Base-by-base conservation (phyloP, 2,329 filamentous ascomycete genomes). In the Nemania diffusa region DNA sequence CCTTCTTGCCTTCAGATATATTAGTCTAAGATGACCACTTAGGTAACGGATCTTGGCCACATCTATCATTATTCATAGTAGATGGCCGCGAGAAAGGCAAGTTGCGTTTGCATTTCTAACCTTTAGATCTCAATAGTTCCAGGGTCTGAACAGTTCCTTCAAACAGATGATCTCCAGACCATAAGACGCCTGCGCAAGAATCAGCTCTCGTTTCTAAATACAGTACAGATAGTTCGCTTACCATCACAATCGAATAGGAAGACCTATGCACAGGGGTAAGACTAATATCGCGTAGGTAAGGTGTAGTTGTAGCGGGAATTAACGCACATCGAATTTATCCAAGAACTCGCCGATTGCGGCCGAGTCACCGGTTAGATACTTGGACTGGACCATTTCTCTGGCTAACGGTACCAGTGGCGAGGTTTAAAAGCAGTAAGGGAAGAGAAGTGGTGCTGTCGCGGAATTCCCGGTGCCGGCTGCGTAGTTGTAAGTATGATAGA, bases 191-290 rank as follows among this genome's bases (percentile, higher is more conserved):
- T 74, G 60, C 29, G 56, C 11, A 50, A 15, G 5, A 5, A 17
- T 71, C 22, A 67, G 46, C 24, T 29, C 7, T 20, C 53, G 40
- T 27, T 15, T 61, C 42, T 20, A n/a, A n/a, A 5, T 9, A 7
- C 17, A 11, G 6, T 50, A 5, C 37, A 78, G n/a, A 11, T n/a
- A 40, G 50, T 62, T 26, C 34, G 77, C 84, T 75, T 84, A 97
- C 95, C 96, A 88, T 99, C 96, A 82, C 96, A 99, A 79, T 99
- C 96, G 76, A 99, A 93, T 13, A 99, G 84, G 77, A 99, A 98
- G 40, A 92, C 90, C 93, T 97, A 73, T 26, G 50, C 8, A 26
- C 17, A 27, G 40, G 53, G 26, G 68, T 61, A 65, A 67, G 15
- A 55, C 61, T 65, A 8, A 67, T 20, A 64, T 73, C 48, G 73